A percentile compares a stretch with the other conserved stretches of the same genome.
These are phyloP conservation scores for Sphaerobolus stellatus DNA, from an alignment of 1,284 basidiomycete species.

Conservation along the genomic window DNA sequence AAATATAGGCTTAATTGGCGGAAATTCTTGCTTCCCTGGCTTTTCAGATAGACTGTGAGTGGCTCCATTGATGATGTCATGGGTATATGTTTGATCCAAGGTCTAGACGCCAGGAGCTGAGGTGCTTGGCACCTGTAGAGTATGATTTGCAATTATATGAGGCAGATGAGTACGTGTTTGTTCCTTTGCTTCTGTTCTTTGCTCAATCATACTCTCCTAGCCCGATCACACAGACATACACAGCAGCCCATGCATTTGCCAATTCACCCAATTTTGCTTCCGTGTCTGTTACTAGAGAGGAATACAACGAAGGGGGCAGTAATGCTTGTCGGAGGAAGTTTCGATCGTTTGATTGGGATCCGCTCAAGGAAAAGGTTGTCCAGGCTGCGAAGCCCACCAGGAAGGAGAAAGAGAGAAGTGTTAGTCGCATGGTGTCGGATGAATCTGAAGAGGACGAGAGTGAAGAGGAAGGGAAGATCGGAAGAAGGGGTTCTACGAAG, in stretches of 20 bases:
- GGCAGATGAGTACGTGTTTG: slow-evolving; percentile 63
- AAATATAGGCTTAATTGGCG: slow-evolving; percentile 89
- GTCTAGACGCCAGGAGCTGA: slow-evolving; percentile 50
- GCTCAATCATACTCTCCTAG: slow-evolving; percentile 38
- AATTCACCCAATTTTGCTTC: slow-evolving; percentile 50
- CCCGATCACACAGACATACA: slow-evolving; percentile 73
- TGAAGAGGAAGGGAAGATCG: slow-evolving; percentile 1
- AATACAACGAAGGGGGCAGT: slow-evolving; percentile 81
- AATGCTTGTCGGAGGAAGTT: slow-evolving; percentile 72
- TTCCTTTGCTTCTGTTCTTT: slow-evolving; percentile 9
- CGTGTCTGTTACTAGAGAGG: slow-evolving; percentile 66
- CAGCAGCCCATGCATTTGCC: slow-evolving; percentile 63
- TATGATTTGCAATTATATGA: slow-evolving; percentile 72
- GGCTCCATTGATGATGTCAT: too few relatives aligned
- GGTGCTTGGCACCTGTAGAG: slow-evolving; percentile 75
- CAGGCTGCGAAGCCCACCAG: neutral
- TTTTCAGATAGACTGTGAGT: slow-evolving; percentile 75
- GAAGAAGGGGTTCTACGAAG: neutral
- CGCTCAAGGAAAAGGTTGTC: slow-evolving; percentile 6
- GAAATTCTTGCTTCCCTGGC: slow-evolving; percentile 73
- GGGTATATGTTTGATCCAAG: too few relatives aligned
- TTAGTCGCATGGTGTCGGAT: neutral
- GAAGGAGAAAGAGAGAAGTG: too few relatives aligned
- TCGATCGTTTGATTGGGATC: slow-evolving; percentile 30
- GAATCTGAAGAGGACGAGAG: neutral